These are phyloP conservation scores for Yarrowia osloensis DNA, from an alignment of 805 yeast genomes.

Conservation along the genomic window DNA sequence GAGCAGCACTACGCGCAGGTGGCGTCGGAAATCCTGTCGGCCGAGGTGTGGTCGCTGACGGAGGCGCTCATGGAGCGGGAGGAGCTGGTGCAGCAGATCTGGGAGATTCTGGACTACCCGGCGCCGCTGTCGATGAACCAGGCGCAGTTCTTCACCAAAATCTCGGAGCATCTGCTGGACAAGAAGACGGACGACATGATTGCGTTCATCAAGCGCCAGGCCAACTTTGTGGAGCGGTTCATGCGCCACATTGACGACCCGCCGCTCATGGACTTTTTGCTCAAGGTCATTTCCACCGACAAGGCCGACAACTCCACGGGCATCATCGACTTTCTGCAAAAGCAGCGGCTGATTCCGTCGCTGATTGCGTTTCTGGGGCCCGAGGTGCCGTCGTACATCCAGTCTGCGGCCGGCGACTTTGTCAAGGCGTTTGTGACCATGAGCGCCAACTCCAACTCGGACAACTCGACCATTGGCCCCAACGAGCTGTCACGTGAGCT, in stretches of 20 bases:
- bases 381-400: slow-evolving; percentile 65
- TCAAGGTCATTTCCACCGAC: slow-evolving; percentile 89
- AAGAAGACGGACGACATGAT: slow-evolving; percentile 82
- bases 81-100: slow-evolving; percentile 64
- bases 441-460: slow-evolving; percentile 87
- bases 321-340: slow-evolving; percentile 70
- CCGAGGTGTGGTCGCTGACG: slow-evolving; percentile 92
- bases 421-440: slow-evolving; percentile 90
- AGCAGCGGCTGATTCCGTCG: slow-evolving; percentile 71
- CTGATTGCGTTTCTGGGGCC: slow-evolving; percentile 73
- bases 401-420: slow-evolving; percentile 94
- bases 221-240: slow-evolving; percentile 73
- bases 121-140: slow-evolving; percentile 70
- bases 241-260: slow-evolving; percentile 88
- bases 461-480: slow-evolving; percentile 92
- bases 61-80: slow-evolving; percentile 82
- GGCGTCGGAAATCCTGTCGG: slow-evolving; percentile 85
- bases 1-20: slow-evolving; percentile 50
- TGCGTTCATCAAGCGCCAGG: slow-evolving; percentile 66
- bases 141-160: slow-evolving; percentile 87
- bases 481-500: slow-evolving; percentile 90
- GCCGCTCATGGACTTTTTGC: slow-evolving; percentile 86
- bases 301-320: slow-evolving; percentile 89
- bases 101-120: slow-evolving; percentile 74
- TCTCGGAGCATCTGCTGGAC: slow-evolving; percentile 85